Evolutionary conservation across 768 basidiomycete genomes (phyloP), one percentile per base, ranked within the genome.

Genomic region (Trametes elegans): DNA sequence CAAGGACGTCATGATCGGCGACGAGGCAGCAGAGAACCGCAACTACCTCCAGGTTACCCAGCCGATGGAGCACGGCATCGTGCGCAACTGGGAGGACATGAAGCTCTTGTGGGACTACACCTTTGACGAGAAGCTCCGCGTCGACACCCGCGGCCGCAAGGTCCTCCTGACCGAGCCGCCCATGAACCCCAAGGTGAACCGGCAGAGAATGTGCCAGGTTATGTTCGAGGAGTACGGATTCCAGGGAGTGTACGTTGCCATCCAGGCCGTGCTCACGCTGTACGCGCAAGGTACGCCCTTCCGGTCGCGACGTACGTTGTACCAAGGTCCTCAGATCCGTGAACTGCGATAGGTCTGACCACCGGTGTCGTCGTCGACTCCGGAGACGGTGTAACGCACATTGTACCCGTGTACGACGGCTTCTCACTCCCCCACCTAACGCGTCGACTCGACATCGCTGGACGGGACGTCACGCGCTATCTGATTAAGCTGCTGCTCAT

Each of bases 211-310:
- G 94, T 88, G 86, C 53, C 88, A 98, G 71, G 92, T 98, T 66
- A 99, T 99, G 97, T 98, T 99, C 68, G 97, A 99, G 75, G 90
- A 96, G 59, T 99, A 98, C 71, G 93, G 92, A 3, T 98, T 98
- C 65, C 85, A 85, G 16, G 91, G 93, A 0, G 93, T 98, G 53
- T 98, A 98, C 71, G 87, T 99, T 2, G 97, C 97, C 18, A 98
- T 99, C 57, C 97, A 99, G 75, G 97, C 97, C 4, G 97, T 99
- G 45, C 76, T 99, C 72, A 99, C 97, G 4, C 78, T 99, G 13
- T 99, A 99, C 71, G 97, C 97, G 9, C 97, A 99, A 79, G 97
- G 96, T 95, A 64, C 49, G 88, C 74, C 62, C n/a, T n/a, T n/a
- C n/a, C n/a, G n/a, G n/a, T n/a, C 24, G 14, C 13, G 7, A 18